phyloP scores from a whole-genome alignment of 2,329 filamentous ascomycete species.

The Didymella sp. region DNA sequence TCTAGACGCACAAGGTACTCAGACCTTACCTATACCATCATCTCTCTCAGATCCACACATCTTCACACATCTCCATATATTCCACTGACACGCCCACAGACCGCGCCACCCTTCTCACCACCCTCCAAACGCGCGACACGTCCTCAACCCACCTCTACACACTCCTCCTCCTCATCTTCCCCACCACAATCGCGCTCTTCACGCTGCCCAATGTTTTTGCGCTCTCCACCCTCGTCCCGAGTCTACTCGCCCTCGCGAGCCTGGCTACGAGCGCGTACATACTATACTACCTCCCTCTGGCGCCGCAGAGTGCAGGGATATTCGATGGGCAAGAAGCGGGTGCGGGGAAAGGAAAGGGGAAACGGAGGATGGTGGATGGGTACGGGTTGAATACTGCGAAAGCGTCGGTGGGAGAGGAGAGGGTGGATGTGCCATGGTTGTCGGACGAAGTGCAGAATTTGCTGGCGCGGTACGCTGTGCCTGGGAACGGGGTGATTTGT shows the following conservation, averaged over 20 bases:
- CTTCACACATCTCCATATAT: neutral
- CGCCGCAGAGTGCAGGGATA: conserved; percentile 32
- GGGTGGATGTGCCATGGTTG: conserved; percentile 33
- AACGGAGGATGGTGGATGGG: conserved; percentile 23
- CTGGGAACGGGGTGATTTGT: conserved; percentile 65
- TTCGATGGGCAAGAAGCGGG: neutral
- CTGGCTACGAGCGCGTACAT: conserved; percentile 69
- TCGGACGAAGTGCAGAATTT: conserved; percentile 50
- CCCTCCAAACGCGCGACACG: conserved; percentile 48
- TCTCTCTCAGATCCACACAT: no score
- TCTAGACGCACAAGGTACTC: conserved; percentile 76
- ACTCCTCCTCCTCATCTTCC: conserved; percentile 64
- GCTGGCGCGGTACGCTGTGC: conserved; percentile 65
- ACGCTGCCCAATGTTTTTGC: conserved; percentile 61
- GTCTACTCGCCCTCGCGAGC: conserved; percentile 67
- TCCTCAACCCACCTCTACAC: conserved; percentile 58
- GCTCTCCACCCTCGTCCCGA: conserved; percentile 52
- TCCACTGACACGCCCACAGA: conserved; percentile 28
- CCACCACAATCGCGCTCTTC: conserved; percentile 62
- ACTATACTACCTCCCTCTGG: conserved; percentile 63
- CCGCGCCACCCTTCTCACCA: conserved; percentile 35
- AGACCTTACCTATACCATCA: neutral
- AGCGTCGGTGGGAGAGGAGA: conserved; percentile 8
- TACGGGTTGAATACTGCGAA: conserved; percentile 12
- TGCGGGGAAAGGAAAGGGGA: neutral